These are phyloP conservation scores for Pyrenopolyporus hunteri DNA, from an alignment of 495 filamentous ascomycete genomes.

Conservation along the genomic window DNA sequence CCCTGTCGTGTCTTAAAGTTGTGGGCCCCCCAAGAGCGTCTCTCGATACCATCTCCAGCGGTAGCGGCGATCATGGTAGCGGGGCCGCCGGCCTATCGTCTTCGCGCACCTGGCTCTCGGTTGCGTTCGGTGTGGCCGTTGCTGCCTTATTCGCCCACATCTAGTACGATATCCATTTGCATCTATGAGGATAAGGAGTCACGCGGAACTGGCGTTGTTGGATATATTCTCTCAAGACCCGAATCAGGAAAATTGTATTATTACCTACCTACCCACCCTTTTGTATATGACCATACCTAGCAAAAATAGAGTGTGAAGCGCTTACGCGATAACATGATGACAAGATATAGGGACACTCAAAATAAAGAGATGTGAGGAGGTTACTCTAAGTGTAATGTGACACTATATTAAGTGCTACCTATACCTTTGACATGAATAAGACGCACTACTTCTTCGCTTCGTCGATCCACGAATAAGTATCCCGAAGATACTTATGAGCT, in stretches of 20 bases:
- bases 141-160: conserved; percentile 7
- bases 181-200: background rate
- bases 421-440: background rate
- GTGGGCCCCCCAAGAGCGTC: conserved; percentile 33
- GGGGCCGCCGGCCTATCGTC: conserved; percentile 9
- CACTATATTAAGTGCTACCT: too few species aligned
- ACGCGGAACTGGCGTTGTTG: conserved; percentile 5
- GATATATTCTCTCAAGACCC: background rate
- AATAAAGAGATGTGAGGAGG: too few species aligned
- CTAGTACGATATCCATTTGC: background rate
- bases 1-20: conserved; percentile 31
- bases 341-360: too few species aligned
- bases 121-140: background rate
- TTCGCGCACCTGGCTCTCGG: background rate
- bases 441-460: conserved; percentile 25
- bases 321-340: too few species aligned
- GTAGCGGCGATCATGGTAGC: conserved; percentile 1
- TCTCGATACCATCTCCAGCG: conserved; percentile 19
- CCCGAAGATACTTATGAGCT: conserved; percentile 51
- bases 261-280: too few species aligned
- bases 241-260: too few species aligned
- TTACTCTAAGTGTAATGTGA: too few species aligned
- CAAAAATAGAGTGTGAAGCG: background rate
- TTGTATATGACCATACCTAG: too few species aligned
- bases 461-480: conserved; percentile 53